Base-by-base conservation (phyloP, 2,329 filamentous ascomycete genomes). In the Colletotrichum coccodes region DNA sequence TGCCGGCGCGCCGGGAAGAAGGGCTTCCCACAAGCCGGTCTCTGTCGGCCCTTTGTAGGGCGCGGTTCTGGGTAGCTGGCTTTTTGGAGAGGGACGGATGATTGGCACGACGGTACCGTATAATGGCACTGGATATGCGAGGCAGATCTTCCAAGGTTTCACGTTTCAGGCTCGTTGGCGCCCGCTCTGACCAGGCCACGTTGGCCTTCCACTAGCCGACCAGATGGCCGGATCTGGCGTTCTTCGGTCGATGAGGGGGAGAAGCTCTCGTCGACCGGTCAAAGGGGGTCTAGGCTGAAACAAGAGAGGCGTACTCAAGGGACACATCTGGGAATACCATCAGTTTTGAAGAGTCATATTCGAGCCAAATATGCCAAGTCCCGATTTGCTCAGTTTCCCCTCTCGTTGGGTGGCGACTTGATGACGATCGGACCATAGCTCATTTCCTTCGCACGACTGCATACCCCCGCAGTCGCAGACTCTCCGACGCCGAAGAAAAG, bases 141-240 rank as follows among this genome's bases (percentile, higher is more conserved):
- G 61, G 65, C 64, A 65, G 66, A 70, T 68, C 57, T 58, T 53
- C 50, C 34, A 36, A 58, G 52, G 67, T 70, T 70, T 66, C 67
- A 70, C 42, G 67, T 70, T 70, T 68, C 67, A 68, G 46, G 50
- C 44, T 46, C 16, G 38, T 49, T 68, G 67, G 46, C 63, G 67
- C 67, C 67, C 63, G 63, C 57, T 70, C 57, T 49, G 49, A 44
- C 66, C 61, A 36, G 66, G 61, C 66, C 66, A 65, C 54, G 54
- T 65, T 65, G 66, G 54, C 66, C 49, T 44, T 49, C 32, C 54
- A 40, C 56, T 65, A 65, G 47, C 49, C 59, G 54, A 65, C 65
- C 65, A 68, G 42, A 30, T 54, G 62, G 61, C 61, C 66, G 66
- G 61, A 68, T 68, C 30, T 47, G 49, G 66, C 32, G 40, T n/a